Conservation (phyloP, 169 alveolate genomes). For the Eimeria zaria region DNA sequence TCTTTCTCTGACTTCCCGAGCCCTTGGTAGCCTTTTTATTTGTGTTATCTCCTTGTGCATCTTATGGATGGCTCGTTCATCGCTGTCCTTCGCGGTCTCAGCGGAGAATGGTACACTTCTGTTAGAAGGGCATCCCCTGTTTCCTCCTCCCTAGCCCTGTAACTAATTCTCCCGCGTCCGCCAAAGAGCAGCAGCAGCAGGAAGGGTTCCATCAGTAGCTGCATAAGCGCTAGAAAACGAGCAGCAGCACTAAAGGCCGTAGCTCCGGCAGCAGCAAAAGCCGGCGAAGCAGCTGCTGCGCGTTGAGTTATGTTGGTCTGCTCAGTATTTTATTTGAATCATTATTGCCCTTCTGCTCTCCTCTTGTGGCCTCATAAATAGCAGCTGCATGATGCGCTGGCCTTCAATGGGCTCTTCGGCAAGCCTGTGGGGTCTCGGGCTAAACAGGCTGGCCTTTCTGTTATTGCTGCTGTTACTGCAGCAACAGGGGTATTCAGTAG, state of each 20-base stretch:
- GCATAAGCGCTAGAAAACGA: neutral
- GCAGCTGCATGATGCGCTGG: neutral
- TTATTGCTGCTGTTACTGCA: neutral
- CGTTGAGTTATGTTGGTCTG: neutral
- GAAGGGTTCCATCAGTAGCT: neutral
- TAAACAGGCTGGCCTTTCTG: neutral
- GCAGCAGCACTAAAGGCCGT: neutral
- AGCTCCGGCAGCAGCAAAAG: neutral
- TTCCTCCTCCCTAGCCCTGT: neutral
- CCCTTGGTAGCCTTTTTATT: neutral
- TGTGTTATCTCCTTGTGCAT: neutral
- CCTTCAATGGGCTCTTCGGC: neutral
- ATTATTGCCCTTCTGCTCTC: neutral
- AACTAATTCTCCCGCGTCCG: neutral
- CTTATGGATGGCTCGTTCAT: neutral
- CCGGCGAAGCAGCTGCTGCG: neutral
- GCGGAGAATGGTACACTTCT: neutral
- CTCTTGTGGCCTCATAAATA: neutral
- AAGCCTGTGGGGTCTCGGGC: neutral
- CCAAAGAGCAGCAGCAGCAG: neutral
- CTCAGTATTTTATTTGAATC: neutral
- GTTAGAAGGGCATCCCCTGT: neutral
- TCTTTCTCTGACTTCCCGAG: neutral
- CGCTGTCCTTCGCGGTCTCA: neutral
- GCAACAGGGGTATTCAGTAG: neutral